Conservation (phyloP, 371 early-diverging fungal species). For the Circinella umbellata region DNA sequence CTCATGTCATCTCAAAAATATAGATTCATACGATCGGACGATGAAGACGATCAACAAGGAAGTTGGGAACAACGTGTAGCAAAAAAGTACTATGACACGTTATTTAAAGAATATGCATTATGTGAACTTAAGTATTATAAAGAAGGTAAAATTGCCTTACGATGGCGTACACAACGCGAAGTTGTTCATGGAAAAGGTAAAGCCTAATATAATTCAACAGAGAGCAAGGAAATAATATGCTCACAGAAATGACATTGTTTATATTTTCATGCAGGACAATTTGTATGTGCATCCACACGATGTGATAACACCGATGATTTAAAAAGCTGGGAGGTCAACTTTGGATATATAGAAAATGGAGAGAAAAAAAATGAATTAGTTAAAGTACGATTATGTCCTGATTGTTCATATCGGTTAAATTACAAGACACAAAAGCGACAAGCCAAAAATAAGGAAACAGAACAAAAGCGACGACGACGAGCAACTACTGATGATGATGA, state of each 20-base stretch:
- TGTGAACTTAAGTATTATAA: slow-evolving; percentile 79
- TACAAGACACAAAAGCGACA: slow-evolving; percentile 40
- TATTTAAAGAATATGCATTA: slow-evolving; percentile 87
- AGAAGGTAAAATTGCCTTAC: slow-evolving; percentile 78
- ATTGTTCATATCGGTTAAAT: slow-evolving; percentile 61
- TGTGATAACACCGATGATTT: slow-evolving; percentile 55
- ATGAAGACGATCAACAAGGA: slow-evolving; percentile 43
- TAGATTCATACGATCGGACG: slow-evolving; percentile 35
- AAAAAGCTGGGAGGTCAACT: slow-evolving; percentile 87
- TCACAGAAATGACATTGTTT: neutral
- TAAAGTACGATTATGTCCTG: slow-evolving; percentile 76
- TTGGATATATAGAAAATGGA: slow-evolving; percentile 75
- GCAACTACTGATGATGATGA: slow-evolving; percentile 14
- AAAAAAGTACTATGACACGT: slow-evolving; percentile 83
- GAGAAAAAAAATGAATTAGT: slow-evolving; percentile 82
- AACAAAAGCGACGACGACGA: slow-evolving; percentile 12
- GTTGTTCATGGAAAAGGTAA: slow-evolving; percentile 78
- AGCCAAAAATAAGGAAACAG: slow-evolving; percentile 24
- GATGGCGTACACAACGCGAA: slow-evolving; percentile 85
- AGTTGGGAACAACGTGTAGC: slow-evolving; percentile 84
- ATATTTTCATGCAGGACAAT: slow-evolving; percentile 55
- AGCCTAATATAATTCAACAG: neutral
- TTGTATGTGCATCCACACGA: slow-evolving; percentile 68
- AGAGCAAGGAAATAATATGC: too few species aligned
- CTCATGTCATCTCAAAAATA: slow-evolving; percentile 22